These are phyloP conservation scores for Exophiala mesophila DNA, from an alignment of 2,329 filamentous ascomycete species.

Conservation along the genomic window DNA sequence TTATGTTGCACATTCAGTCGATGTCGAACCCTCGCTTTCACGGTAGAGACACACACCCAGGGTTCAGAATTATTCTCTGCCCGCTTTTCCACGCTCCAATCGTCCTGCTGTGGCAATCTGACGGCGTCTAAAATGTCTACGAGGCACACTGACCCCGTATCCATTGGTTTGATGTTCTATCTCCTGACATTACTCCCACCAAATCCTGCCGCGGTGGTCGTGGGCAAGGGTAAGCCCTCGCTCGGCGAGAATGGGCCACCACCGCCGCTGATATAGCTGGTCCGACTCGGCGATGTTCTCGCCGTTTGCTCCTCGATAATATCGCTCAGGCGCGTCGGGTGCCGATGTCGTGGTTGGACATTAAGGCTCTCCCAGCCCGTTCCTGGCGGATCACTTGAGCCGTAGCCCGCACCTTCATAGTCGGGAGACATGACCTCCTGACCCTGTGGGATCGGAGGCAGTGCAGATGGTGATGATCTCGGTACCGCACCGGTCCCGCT, in stretches of 20 bases:
- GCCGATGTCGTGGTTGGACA: constrained; percentile 64
- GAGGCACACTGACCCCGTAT: too few relatives aligned
- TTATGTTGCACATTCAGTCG: too few relatives aligned
- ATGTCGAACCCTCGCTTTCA: too few relatives aligned
- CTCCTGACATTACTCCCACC: too few relatives aligned
- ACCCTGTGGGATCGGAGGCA: constrained; percentile 21
- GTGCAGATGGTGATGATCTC: constrained; percentile 14
- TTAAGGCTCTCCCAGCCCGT: constrained; percentile 64
- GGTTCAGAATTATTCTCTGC: too few relatives aligned
- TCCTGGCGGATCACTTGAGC: constrained; percentile 44
- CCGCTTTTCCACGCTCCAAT: too few relatives aligned
- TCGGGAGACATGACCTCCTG: constrained; percentile 41
- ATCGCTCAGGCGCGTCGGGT: constrained; percentile 83
- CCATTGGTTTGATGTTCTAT: too few relatives aligned
- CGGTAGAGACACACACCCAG: too few relatives aligned
- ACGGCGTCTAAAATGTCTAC: too few relatives aligned
- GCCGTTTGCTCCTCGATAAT: constrained; percentile 73
- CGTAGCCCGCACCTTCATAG: constrained; percentile 62
- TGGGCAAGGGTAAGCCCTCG: neutral
- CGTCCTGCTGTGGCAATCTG: too few relatives aligned
- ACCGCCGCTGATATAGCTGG: constrained; percentile 40
- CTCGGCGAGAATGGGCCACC: constrained; percentile 5
- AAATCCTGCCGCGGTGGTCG: neutral
- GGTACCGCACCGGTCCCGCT: constrained; percentile 8
- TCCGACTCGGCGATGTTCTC: constrained; percentile 60